Percentiles rank a stretch among this genome's conserved stretches.
Evolutionary conservation across 768 basidiomycete species (phyloP).

Genomic region (Coprinellus aureogranulatus): DNA sequence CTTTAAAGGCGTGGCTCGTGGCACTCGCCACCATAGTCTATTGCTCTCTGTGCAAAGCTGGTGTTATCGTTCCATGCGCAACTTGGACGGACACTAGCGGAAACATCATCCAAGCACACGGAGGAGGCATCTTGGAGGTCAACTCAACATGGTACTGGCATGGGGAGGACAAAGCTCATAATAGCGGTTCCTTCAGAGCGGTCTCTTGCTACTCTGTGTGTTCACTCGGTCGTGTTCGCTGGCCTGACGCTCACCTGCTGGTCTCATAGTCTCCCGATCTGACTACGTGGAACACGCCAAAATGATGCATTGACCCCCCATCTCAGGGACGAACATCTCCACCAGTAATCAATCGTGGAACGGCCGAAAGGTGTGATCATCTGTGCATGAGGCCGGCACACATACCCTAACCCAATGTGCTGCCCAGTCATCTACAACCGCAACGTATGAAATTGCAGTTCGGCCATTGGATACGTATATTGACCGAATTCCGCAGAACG

Average conservation of each 20-base stretch:
- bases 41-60: slow-evolving; percentile 17
- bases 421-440: slow-evolving; percentile 56
- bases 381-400: neutral
- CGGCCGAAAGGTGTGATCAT: slow-evolving; percentile 56
- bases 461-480: neutral
- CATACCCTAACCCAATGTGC: no score
- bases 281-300: slow-evolving; percentile 53
- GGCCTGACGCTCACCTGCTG: neutral
- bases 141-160: slow-evolving; percentile 59
- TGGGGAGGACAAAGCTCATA: slow-evolving; percentile 60
- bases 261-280: slow-evolving; percentile 46
- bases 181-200: slow-evolving; percentile 53
- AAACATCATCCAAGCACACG: slow-evolving; percentile 62
- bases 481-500: slow-evolving; percentile 35
- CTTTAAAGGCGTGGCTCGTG: slow-evolving; percentile 8
- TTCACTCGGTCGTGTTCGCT: neutral
- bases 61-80: slow-evolving; percentile 59
- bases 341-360: slow-evolving; percentile 57
- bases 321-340: slow-evolving; percentile 54
- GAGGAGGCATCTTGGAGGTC: slow-evolving; percentile 57
- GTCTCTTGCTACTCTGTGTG: slow-evolving; percentile 57
- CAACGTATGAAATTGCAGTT: slow-evolving; percentile 30
- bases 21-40: neutral
- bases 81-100: slow-evolving; percentile 62
- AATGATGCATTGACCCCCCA: slow-evolving; percentile 56